phyloP scores from a whole-genome alignment of 192 early-diverging fungal species.

The Coemansia sp. region DNA sequence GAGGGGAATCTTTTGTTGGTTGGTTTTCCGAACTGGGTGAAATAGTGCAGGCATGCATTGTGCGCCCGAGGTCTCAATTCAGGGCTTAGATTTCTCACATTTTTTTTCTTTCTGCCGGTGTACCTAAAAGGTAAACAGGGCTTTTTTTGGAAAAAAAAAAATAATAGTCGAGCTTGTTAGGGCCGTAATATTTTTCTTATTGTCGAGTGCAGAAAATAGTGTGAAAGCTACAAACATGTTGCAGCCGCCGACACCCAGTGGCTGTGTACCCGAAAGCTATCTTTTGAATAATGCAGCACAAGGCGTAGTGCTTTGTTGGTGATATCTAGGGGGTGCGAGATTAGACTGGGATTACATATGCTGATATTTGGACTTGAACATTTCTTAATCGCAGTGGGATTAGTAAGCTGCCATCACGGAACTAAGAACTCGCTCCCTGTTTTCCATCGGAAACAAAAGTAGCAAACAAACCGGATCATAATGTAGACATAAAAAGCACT shows the following conservation, averaged over 20 bases:
- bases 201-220: background rate
- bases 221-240: background rate
- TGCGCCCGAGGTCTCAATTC: background rate
- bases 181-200: background rate
- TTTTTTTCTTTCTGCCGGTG: background rate
- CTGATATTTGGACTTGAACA: background rate
- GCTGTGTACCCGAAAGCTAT: background rate
- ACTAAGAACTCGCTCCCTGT: background rate
- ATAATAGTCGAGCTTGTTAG: background rate
- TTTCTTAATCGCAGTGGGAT: background rate
- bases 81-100: background rate
- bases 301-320: background rate
- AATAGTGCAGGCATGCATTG: background rate
- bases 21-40: background rate
- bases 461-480: background rate
- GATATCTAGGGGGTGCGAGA: background rate
- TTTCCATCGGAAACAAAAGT: background rate
- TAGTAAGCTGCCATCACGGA: background rate
- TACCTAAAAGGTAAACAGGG: background rate
- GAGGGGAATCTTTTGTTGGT: background rate
- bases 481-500: background rate
- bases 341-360: background rate
- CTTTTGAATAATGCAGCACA: too few relatives aligned
- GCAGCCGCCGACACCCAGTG: background rate
- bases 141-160: too few relatives aligned